Evolutionary conservation across 2,329 filamentous ascomycete genomes (phyloP).

Genomic region (Sarocladiaceae sp.): DNA sequence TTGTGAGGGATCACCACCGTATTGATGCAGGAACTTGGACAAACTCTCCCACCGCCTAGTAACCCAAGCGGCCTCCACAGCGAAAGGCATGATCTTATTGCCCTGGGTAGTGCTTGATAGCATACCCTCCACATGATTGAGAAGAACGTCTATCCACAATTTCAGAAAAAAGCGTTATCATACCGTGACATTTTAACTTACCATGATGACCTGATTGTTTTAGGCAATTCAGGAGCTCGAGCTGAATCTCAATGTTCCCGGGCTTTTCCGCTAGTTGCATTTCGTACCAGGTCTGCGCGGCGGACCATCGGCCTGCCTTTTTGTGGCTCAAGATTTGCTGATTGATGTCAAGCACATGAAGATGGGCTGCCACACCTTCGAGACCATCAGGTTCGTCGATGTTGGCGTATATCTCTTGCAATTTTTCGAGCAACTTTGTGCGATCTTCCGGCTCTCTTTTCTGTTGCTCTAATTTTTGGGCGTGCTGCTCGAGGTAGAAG

Average conservation of each 20-base stretch:
- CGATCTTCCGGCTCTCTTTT: slow-evolving; percentile 45
- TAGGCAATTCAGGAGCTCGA: slow-evolving; percentile 80
- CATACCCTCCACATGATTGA: slow-evolving; percentile 84
- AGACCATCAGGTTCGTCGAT: slow-evolving; percentile 98
- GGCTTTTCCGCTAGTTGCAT: slow-evolving; percentile 79
- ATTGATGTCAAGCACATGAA: slow-evolving; percentile 83
- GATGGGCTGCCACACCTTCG: slow-evolving; percentile 85
- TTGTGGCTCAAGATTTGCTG: slow-evolving; percentile 91
- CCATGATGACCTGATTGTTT: slow-evolving; percentile 95
- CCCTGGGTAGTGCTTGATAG: slow-evolving; percentile 46
- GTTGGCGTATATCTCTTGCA: slow-evolving; percentile 93
- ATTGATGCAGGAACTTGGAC: slow-evolving; percentile 57
- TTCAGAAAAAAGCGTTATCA: slow-evolving; percentile 13
- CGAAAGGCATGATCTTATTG: slow-evolving; percentile 71
- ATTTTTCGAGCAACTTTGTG: slow-evolving; percentile 66
- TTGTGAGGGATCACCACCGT: slow-evolving; percentile 40
- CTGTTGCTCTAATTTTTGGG: slow-evolving; percentile 46
- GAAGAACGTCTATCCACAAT: slow-evolving; percentile 61
- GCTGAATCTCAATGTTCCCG: slow-evolving; percentile 70
- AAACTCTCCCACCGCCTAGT: slow-evolving; percentile 78
- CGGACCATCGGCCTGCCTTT: slow-evolving; percentile 89
- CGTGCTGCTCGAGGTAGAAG: slow-evolving; percentile 93
- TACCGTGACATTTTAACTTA: slow-evolving; percentile 33
- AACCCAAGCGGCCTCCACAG: slow-evolving; percentile 88
- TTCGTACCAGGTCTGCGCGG: slow-evolving; percentile 97